Base-by-base conservation (phyloP, 2,329 filamentous ascomycete species). In the Colletotrichum sp. region DNA sequence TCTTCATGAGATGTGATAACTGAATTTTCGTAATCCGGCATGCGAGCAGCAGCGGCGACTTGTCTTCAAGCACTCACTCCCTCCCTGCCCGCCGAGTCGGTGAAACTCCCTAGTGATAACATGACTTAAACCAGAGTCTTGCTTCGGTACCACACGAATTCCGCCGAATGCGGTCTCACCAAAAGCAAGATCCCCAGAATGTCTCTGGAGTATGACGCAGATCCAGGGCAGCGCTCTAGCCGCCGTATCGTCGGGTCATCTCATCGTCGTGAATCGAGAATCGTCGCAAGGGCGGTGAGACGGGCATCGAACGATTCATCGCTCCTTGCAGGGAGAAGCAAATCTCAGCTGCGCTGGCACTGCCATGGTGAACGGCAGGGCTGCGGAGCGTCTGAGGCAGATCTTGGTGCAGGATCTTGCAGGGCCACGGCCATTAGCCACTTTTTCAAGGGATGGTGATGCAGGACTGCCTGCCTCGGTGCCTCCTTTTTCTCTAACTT, bases 361-460 rank as follows among this genome's bases (percentile, higher is more conserved):
- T 34, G 39, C 55, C 70, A 68, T 32, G 63, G 15, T 39, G 62
- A 24, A 66, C 55, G 55, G 32, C 62, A 59, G 44, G 60, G 13
- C 62, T 28, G 28, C 26, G 34, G 57, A 52, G 30, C 10, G 13
- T 32, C 44, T 21, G n/a, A 64, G 18, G 55, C 65, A 76, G 73
- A 76, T 76, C 28, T 32, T 44, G 49, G 24, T 73, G 73, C 73
- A 76, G 73, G 70, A 76, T 76, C 73, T 76, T 57, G 73, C 73
- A 73, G 63, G 49, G 18, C 16, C 39, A 39, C 5, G 15, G 36
- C 36, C 39, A 68, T 52, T 30, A 30, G 55, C 24, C n/a, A 21
- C 55, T 24, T 52, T 6, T 63, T 8, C 30, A 30, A 63, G 30
- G 59, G 8, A 39, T 26, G 44, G 57, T 36, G 34, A 28, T 64